phyloP scores from a whole-genome alignment of 164 flowering plant genomes.

The Vitis rotundifolia region DNA sequence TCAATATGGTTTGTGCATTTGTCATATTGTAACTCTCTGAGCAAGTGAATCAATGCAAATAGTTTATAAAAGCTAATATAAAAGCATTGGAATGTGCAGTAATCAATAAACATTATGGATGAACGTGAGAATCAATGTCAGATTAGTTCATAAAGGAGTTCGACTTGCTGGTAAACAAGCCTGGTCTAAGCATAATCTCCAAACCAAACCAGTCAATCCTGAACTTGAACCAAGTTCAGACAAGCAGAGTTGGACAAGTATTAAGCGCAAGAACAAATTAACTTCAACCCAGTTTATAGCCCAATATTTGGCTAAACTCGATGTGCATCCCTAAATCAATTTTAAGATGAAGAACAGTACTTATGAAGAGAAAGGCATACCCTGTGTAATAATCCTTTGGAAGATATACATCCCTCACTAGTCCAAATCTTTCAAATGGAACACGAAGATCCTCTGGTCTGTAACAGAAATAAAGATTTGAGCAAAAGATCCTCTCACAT shows the following conservation, averaged over 20 bases:
- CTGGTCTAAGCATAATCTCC: not conserved
- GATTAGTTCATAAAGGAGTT: not conserved
- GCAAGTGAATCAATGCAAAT: too few relatives aligned
- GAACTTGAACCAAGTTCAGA: too few relatives aligned
- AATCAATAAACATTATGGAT: not conserved
- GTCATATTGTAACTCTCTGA: too few relatives aligned
- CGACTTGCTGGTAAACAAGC: not conserved
- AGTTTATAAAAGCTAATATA: too few relatives aligned
- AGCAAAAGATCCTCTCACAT: not conserved
- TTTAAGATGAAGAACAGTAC: not conserved
- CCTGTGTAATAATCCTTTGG: conserved; percentile 86
- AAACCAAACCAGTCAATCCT: too few relatives aligned
- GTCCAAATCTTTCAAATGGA: conserved; percentile 83
- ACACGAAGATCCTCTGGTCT: conserved; percentile 79
- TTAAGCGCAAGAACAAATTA: too few relatives aligned
- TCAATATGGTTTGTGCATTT: too few relatives aligned
- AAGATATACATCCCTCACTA: conserved; percentile 78
- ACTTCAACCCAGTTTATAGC: too few relatives aligned
- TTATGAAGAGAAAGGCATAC: conserved; percentile 36
- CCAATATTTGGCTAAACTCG: too few relatives aligned
- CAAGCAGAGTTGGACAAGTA: too few relatives aligned
- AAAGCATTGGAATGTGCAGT: too few relatives aligned
- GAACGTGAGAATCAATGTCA: not conserved
- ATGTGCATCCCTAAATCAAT: too few relatives aligned
- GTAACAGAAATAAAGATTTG: conserved; percentile 15